Evolutionary conservation across 495 filamentous ascomycete species (phyloP), one percentile per base, ranked within the genome.

Genomic region (Talaromyces liani): DNA sequence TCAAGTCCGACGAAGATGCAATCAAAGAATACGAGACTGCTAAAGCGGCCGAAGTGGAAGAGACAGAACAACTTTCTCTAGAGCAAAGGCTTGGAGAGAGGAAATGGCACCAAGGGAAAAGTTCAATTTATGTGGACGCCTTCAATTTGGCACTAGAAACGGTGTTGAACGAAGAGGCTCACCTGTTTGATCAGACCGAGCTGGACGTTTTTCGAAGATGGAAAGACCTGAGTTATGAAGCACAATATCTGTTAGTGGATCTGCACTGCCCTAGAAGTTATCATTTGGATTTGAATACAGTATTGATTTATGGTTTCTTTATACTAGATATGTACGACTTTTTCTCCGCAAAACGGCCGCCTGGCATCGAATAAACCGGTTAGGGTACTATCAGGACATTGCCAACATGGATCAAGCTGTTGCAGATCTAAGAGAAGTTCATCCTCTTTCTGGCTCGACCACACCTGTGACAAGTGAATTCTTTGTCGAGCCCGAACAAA

Each of bases 41-140:
- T 56, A 71, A 76, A 31, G 76, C 78, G 51, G 75, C 73, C 16
- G 51, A 20, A 64, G 36, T 29, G 1, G 70, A 83, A 34, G 71
- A 76, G 34, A 76, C 70, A 16, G 66, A 66, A 10, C 65, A 77
- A 18, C 63, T 71, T 8, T 71, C 69, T 9, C 58, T 84, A 5
- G 73, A 84, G 61, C 75, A 75, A 55, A 78, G 84, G 14, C 64
- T 88, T 51, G 79, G 77, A 45, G 75, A 84, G 67, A 72, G 81
- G 6, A 83, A 79, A 65, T 88, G 86, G 86, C 69, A 80, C 25
- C 80, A 77, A 57, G 86, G 86, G 4, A 84, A 79, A 69, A 96
- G 87, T 67, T 98, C 94, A 4, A 92, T 98, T 61, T 98, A 98
- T 67, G 92, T 97, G 16, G 93, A 98, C 74, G 94, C 93, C 20